phyloP scores from a whole-genome alignment of 805 yeast species.

The Lipomyces yamadae region DNA sequence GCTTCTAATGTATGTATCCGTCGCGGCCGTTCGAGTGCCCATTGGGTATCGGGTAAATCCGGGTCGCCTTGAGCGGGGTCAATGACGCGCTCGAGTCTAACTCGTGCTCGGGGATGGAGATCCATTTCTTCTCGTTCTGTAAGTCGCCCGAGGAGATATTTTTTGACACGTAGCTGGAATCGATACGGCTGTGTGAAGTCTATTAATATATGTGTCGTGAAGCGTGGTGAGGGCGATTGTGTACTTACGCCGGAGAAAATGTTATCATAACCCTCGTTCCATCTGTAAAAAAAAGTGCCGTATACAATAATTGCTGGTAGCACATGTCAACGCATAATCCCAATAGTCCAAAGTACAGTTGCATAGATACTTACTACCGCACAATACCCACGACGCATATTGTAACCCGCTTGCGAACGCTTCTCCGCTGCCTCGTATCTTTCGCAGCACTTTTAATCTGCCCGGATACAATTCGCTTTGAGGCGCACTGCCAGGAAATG shows the following conservation, averaged over 20 bases:
- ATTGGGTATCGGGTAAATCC: constrained; percentile 46
- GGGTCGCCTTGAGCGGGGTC: constrained; percentile 47
- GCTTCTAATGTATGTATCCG: constrained; percentile 76
- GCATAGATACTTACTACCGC: constrained; percentile 19
- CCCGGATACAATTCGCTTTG: constrained; percentile 76
- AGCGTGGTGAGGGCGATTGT: background rate
- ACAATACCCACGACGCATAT: constrained; percentile 29
- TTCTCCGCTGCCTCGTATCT: constrained; percentile 69
- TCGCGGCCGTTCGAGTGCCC: constrained; percentile 68
- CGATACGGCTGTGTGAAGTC: constrained; percentile 55
- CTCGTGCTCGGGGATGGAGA: constrained; percentile 54
- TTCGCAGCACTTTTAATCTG: constrained; percentile 68
- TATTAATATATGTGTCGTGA: background rate
- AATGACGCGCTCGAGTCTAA: constrained; percentile 41
- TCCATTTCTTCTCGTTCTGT: constrained; percentile 67
- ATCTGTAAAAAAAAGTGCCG: constrained; percentile 72
- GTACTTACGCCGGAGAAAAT: constrained; percentile 58
- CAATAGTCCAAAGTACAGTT: constrained; percentile 41
- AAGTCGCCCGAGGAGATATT: constrained; percentile 58
- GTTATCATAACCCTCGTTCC: constrained; percentile 86
- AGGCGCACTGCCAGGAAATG: constrained; percentile 76
- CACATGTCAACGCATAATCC: background rate
- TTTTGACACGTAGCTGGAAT: constrained; percentile 61
- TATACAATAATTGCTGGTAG: constrained; percentile 57
- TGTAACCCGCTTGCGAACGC: constrained; percentile 41